phyloP scores from a whole-genome alignment of 1,284 basidiomycete species.

The Apiotrichum sp. region DNA sequence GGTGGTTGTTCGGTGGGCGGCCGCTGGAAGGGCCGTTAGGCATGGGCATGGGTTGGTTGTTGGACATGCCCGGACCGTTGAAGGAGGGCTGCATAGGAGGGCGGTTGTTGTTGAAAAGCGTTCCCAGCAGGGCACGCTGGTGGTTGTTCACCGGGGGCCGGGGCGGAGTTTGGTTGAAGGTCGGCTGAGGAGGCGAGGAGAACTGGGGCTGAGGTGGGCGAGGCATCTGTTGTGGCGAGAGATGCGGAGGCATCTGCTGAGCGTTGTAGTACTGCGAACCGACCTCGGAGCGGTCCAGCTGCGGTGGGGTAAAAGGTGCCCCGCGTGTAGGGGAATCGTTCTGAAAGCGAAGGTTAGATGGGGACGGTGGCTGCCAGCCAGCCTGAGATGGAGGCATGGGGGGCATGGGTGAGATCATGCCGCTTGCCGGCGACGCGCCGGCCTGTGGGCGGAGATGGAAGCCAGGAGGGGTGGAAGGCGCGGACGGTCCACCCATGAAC shows the following conservation, averaged over 20 bases:
- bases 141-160: slow-evolving; percentile 4
- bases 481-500: neutral
- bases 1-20: neutral
- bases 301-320: neutral
- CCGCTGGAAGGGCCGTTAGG: neutral
- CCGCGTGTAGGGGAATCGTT: neutral
- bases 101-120: slow-evolving; percentile 6
- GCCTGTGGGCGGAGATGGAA: neutral
- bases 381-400: slow-evolving; percentile 5
- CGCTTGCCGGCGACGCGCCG: neutral
- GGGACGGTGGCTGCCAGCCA: slow-evolving; percentile 1
- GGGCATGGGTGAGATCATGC: slow-evolving; percentile 15
- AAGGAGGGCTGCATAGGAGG: neutral
- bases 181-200: neutral
- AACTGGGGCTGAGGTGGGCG: neutral
- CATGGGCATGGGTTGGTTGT: neutral
- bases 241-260: neutral
- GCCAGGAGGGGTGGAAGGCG: neutral
- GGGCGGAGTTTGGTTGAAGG: neutral
- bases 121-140: slow-evolving; percentile 13
- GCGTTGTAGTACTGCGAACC: neutral
- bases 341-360: neutral
- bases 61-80: neutral
- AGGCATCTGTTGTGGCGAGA: neutral
- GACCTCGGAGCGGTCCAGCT: neutral